These are phyloP conservation scores for Panaeolus papilionaceus DNA, from an alignment of 768 basidiomycete species.

Conservation along the genomic window DNA sequence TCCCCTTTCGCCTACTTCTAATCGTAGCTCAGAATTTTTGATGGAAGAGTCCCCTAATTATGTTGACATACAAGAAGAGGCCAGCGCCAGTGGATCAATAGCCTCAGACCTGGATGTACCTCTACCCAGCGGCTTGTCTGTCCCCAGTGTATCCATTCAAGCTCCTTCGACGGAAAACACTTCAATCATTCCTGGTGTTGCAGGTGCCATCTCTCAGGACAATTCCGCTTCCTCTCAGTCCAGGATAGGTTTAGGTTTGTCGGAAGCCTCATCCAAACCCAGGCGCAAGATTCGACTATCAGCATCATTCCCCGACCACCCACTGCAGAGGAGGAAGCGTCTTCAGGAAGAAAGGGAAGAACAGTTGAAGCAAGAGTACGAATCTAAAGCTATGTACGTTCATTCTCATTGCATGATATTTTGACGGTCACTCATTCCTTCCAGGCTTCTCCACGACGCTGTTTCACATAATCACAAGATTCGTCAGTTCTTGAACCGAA, in stretches of 20 bases:
- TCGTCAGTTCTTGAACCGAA: conserved; percentile 70
- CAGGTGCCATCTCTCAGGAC: conserved; percentile 23
- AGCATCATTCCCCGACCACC: conserved; percentile 33
- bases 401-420: conserved; percentile 12
- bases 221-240: conserved; percentile 27
- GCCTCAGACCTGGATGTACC: background rate
- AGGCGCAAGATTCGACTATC: conserved; percentile 32
- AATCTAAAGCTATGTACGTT: conserved; percentile 59
- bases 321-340: conserved; percentile 34
- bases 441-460: conserved; percentile 66
- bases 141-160: conserved; percentile 28
- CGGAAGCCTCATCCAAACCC: conserved; percentile 22
- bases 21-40: background rate
- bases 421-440: conserved; percentile 10
- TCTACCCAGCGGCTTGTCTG: conserved; percentile 19
- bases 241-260: conserved; percentile 21
- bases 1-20: conserved; percentile 27
- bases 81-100: background rate
- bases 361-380: conserved; percentile 61
- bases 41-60: background rate
- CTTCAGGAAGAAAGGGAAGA: conserved; percentile 51
- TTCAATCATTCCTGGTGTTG: conserved; percentile 3
- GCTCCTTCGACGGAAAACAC: conserved; percentile 30
- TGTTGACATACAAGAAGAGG: background rate
- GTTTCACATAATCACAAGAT: conserved; percentile 69